Evolutionary conservation across 768 basidiomycete genomes (phyloP).

Genomic region (Calocybe gangraenosa): DNA sequence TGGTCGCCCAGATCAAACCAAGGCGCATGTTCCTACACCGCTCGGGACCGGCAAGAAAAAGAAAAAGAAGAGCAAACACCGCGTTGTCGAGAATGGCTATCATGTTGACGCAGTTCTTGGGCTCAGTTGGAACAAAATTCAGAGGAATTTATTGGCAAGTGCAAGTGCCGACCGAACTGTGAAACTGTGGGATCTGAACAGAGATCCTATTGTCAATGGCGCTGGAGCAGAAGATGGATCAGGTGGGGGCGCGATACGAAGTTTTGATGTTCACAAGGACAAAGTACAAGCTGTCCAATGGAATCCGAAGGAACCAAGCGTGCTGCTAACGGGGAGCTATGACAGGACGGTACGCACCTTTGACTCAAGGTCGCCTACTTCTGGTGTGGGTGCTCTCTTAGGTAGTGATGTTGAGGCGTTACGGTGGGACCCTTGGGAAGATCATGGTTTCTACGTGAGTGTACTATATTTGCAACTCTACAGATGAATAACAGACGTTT

Average conservation of each 20-base stretch:
- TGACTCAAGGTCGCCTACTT: slow-evolving; percentile 80
- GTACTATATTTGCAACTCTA: slow-evolving; percentile 19
- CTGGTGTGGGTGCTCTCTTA: slow-evolving; percentile 79
- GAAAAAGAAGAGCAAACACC: slow-evolving; percentile 78
- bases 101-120: slow-evolving; percentile 95
- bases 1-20: slow-evolving; percentile 82
- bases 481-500: not conserved
- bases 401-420: slow-evolving; percentile 93
- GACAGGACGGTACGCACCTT: slow-evolving; percentile 95
- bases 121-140: slow-evolving; percentile 87
- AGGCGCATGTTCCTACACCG: slow-evolving; percentile 72
- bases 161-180: slow-evolving; percentile 94
- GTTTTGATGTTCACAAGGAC: slow-evolving; percentile 84
- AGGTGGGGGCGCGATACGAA: slow-evolving; percentile 68
- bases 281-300: slow-evolving; percentile 97
- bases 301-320: slow-evolving; percentile 86
- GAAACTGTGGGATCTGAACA: slow-evolving; percentile 93
- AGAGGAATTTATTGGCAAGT: slow-evolving; percentile 88
- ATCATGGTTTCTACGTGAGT: slow-evolving; percentile 75
- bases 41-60: slow-evolving; percentile 97
- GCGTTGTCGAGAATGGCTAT: slow-evolving; percentile 55
- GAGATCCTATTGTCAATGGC: slow-evolving; percentile 47
- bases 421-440: slow-evolving; percentile 95
- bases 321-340: slow-evolving; percentile 89
- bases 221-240: slow-evolving; percentile 32